Evolutionary conservation across 1,284 basidiomycete genomes (phyloP), one percentile per base, ranked within the genome.

Genomic region (Fomitopsis pinicola): DNA sequence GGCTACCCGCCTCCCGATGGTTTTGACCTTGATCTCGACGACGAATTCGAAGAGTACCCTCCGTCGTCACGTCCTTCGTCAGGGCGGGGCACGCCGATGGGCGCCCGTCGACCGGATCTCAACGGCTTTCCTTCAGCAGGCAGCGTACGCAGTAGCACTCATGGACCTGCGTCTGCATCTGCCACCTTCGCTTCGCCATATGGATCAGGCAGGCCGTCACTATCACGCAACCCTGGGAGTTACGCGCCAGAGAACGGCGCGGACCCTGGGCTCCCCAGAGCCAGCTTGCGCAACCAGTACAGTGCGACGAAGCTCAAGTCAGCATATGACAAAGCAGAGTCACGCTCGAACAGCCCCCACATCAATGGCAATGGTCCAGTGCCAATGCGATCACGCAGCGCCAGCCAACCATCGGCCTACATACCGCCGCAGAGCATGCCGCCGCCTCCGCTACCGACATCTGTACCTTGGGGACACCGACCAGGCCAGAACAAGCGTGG

Each of bases 21-120:
- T 10, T 88, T 88, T 66, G 87, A 87, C 57, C 74, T 82, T 57
- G 87, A 89, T 58, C 75, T 76, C 4, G 89, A 90, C 40, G 88
- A 91, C 62, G 90, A 92, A 2, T 84, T 78, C 60, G 89, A 91
- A 67, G 89, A 93, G 67, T 87, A 90, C 69, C 82, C 86, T 9
- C 77, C 82, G 22, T 70, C 79, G 44, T 74, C 72, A n/a, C 77
- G 82, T 59, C 74, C 81, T 3, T 70, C 82, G 10, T 85, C 88
- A 26, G 90, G 88, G 15, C 83, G 88, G 4, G 87, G 85, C 33
- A 92, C 91, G 2, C 90, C 89, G 0, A 67, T 89, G 64, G 83
- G 82, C 12, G 62, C 75, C 79, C 62, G 82, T 79, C 57, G 87
- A 84, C 61, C 84, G 82, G 68, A 85, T 77, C 64, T 80, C 17